These are phyloP conservation scores for Berkeleyomyces rouxiae DNA, from an alignment of 2,329 filamentous ascomycete genomes.

Conservation along the genomic window DNA sequence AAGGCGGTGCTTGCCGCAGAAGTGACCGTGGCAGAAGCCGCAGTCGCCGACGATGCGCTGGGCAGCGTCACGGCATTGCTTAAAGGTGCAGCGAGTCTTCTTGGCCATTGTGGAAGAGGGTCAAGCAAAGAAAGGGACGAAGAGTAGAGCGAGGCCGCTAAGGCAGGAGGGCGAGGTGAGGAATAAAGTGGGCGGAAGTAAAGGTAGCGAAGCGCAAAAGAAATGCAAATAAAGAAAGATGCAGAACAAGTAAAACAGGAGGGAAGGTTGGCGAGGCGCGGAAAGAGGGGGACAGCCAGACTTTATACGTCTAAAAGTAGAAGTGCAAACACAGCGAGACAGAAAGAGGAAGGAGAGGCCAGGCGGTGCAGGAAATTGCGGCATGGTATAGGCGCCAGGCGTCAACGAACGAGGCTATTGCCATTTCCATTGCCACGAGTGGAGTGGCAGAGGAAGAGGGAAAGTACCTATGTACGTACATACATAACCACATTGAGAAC, in stretches of 20 bases:
- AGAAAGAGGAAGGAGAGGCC: slow-evolving; percentile 1
- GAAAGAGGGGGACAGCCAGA: not conserved
- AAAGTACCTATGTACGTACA: no score
- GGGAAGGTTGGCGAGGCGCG: not conserved
- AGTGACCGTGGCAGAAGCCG: slow-evolving; percentile 83
- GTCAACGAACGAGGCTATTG: not conserved
- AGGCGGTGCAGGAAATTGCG: not conserved
- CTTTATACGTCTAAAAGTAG: not conserved
- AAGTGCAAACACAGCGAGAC: not conserved
- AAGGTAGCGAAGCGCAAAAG: not conserved
- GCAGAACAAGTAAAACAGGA: not conserved
- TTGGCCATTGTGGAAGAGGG: slow-evolving; percentile 38
- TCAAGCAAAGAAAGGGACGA: not conserved
- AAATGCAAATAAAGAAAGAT: not conserved
- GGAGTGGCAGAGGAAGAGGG: no score
- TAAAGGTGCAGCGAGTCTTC: slow-evolving; percentile 74
- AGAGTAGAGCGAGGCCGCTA: not conserved
- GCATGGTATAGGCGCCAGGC: not conserved
- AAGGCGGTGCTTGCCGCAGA: slow-evolving; percentile 87
- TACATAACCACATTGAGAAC: not conserved
- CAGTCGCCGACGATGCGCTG: slow-evolving; percentile 95
- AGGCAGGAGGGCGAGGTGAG: not conserved
- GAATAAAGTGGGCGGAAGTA: not conserved
- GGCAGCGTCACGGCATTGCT: slow-evolving; percentile 72
- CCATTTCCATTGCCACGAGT: not conserved